A percentile compares a stretch with the other conserved stretches of the same genome.
Evolutionary conservation across 305 asterid species (phyloP).

Genomic region (Fraxinus dipetala): DNA sequence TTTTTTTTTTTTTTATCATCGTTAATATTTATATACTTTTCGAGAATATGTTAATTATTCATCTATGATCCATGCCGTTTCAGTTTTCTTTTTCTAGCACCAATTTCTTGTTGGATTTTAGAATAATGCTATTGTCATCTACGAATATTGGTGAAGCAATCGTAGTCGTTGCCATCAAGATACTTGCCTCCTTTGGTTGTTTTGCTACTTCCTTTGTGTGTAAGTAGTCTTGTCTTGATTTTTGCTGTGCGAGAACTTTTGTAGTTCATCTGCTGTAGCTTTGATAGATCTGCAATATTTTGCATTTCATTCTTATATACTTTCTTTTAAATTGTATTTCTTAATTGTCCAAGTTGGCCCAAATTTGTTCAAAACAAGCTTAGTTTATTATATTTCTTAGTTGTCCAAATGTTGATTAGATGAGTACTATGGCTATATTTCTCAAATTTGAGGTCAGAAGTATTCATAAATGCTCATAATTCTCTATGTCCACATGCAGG

Average conservation of each 20-base stretch:
- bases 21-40: background rate
- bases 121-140: background rate
- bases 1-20: background rate
- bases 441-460: background rate
- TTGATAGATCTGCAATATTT: constrained; percentile 6
- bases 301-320: background rate
- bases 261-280: background rate
- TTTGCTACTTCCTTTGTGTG: background rate
- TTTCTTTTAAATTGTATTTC: background rate
- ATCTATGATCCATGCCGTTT: background rate
- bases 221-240: background rate
- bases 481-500: constrained; percentile 45
- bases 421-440: background rate
- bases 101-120: background rate
- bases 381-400: background rate
- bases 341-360: background rate
- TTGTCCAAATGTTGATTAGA: background rate
- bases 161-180: background rate
- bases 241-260: background rate
- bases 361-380: background rate
- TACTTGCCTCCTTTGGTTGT: background rate
- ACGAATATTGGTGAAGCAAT: background rate
- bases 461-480: constrained; percentile 16
- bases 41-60: background rate
- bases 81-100: background rate